Base-by-base conservation (phyloP, 768 basidiomycete species). In the Trametes cubensis region DNA sequence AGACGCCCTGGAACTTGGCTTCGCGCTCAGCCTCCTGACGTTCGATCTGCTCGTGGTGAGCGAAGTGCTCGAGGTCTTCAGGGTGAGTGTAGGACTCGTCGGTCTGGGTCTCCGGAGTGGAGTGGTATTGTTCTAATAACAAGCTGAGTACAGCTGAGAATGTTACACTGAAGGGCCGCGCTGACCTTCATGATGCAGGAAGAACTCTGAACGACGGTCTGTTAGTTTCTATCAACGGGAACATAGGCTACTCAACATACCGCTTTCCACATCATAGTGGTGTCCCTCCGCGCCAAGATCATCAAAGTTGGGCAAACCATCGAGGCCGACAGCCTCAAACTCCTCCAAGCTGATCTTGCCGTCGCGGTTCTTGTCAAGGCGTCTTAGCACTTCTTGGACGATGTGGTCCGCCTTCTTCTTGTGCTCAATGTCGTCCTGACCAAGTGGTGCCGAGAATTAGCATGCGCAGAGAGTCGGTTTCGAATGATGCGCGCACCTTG, bases 31-130 rank as follows among this genome's bases (percentile, higher is more conserved):
- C 90, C 75, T 98, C 96, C 65, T 86, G 76, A 10, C 73, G 82
- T 71, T 98, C 96, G 62, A 98, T 98, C 4, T 75, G 69, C 66
- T 90, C 92, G 72, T 98, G 96, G 55, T 92, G 86, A 26, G 86
- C 81, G 71, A 98, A 98, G 71, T 99, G 96, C 68, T 95, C 95
- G 48, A 89, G 59, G 73, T 94, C 94, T 75, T 98, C 97, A 0
- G 94, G 90, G 73, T 99, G 97, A 62, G 72, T 89, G 76, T 98
- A 99, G 0, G 95, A 83, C 67, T 94, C 93, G 72, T 98, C 95
- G 0, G 94, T 95, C 74, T 98, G 97, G 0, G 96, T 98, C 73
- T 98, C 97, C 0, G 95, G 95, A 39, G 96, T 98, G 28, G 87
- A 89, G 76, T 99, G 97, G 80, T 82, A 97, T 76, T 92, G 77